These are phyloP conservation scores for Thielaviopsis ethacetica DNA, from an alignment of 2,329 filamentous ascomycete species.

Conservation along the genomic window DNA sequence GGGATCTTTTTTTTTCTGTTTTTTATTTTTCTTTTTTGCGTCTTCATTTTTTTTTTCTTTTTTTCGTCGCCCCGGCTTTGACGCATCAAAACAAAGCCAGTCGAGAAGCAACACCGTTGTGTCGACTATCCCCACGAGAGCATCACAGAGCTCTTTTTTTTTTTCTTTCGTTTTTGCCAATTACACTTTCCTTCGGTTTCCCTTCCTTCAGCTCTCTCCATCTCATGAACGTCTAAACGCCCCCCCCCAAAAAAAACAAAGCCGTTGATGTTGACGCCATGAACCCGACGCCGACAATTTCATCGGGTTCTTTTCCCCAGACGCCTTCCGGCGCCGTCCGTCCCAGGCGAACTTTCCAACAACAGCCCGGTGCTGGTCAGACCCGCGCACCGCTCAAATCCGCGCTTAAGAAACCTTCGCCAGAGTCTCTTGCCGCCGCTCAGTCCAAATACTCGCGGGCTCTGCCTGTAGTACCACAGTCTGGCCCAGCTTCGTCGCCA, in stretches of 20 bases:
- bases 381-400: neutral
- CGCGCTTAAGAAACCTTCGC: conserved; percentile 1
- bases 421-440: neutral
- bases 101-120: neutral
- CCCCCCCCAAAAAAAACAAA: too few species aligned
- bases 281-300: conserved; percentile 11
- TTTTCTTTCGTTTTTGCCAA: neutral
- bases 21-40: neutral
- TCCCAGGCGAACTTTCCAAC: conserved; percentile 9
- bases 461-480: conserved; percentile 32
- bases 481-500: conserved; percentile 15
- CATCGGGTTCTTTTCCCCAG: conserved; percentile 10
- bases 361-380: neutral
- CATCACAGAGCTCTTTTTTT: neutral
- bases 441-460: conserved; percentile 10
- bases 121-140: neutral
- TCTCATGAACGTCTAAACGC: conserved; percentile 1
- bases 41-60: neutral
- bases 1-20: neutral
- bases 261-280: conserved; percentile 4
- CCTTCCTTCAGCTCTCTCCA: neutral
- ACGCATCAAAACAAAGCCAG: neutral
- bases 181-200: neutral
- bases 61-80: neutral
- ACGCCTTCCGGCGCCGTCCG: conserved; percentile 10